Conservation (phyloP, 169 alveolate genomes). For the Plasmodium sp. region DNA sequence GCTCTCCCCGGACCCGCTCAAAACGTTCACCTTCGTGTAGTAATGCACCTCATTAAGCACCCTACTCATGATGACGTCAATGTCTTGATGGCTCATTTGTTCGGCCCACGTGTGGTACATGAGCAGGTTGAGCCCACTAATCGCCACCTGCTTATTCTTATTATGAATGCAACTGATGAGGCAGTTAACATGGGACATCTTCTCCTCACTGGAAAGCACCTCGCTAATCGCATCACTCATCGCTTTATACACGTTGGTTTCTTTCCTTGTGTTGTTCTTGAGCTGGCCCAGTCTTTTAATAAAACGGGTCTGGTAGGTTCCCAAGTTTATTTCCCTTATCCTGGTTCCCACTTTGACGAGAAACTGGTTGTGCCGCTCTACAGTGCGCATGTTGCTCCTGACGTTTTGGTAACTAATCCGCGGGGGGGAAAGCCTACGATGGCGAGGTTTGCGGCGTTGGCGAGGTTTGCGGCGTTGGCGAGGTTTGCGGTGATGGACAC, state of each 20-base stretch:
- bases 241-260: constrained; percentile 8
- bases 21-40: constrained; percentile 33
- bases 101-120: constrained; percentile 20
- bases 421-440: background rate
- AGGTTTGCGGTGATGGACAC: too few species aligned
- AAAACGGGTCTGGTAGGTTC: constrained; percentile 22
- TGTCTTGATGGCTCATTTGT: background rate
- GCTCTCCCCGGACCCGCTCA: background rate
- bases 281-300: constrained; percentile 5
- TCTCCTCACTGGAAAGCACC: constrained; percentile 16
- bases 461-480: background rate
- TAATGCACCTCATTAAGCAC: constrained; percentile 44
- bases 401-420: constrained; percentile 8
- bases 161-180: constrained; percentile 64
- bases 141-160: constrained; percentile 26
- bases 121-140: constrained; percentile 38
- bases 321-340: constrained; percentile 19
- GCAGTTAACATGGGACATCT: constrained; percentile 20
- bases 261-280: background rate
- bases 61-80: constrained; percentile 39
- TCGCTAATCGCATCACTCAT: constrained; percentile 19
- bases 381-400: constrained; percentile 18
- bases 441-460: background rate
- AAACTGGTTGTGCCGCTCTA: constrained; percentile 32
- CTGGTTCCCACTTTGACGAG: background rate